Conservation (phyloP, 345 rosid species). For the Pugionium cornutum region DNA sequence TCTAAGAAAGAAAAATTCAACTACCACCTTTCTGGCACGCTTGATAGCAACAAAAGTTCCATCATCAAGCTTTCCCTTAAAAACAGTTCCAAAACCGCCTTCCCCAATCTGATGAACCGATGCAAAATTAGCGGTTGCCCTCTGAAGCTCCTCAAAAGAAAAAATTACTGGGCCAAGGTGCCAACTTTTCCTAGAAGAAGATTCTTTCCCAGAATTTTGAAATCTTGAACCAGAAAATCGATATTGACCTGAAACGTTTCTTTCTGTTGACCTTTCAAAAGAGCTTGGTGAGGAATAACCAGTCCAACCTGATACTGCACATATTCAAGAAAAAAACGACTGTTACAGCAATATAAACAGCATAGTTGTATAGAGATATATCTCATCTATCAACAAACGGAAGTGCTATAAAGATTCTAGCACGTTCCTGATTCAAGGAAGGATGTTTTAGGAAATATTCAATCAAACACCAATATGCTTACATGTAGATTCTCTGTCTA, state of each 20-base stretch:
- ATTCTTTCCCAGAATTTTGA: conserved; percentile 21
- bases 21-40: conserved; percentile 76
- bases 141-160: conserved; percentile 65
- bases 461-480: conserved; percentile 40
- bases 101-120: conserved; percentile 64
- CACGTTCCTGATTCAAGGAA: conserved; percentile 30
- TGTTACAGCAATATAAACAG: not conserved
- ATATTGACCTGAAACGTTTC: conserved; percentile 54
- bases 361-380: not conserved
- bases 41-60: conserved; percentile 83
- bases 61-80: conserved; percentile 75
- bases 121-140: conserved; percentile 77
- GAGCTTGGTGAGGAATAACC: conserved; percentile 56
- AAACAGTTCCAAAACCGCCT: conserved; percentile 79
- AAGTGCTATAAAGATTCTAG: conserved; percentile 4
- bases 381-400: not conserved
- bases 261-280: conserved; percentile 41
- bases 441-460: conserved; percentile 4
- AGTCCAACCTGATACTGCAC: conserved; percentile 48
- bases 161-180: conserved; percentile 42
- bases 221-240: conserved; percentile 42
- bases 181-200: conserved; percentile 51
- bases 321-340: not conserved
- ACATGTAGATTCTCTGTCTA: conserved; percentile 53
- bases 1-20: not conserved